Evolutionary conservation across 225 moss, liverwort and hornwort species (phyloP).

Genomic region (Antitrichia curtipendula): DNA sequence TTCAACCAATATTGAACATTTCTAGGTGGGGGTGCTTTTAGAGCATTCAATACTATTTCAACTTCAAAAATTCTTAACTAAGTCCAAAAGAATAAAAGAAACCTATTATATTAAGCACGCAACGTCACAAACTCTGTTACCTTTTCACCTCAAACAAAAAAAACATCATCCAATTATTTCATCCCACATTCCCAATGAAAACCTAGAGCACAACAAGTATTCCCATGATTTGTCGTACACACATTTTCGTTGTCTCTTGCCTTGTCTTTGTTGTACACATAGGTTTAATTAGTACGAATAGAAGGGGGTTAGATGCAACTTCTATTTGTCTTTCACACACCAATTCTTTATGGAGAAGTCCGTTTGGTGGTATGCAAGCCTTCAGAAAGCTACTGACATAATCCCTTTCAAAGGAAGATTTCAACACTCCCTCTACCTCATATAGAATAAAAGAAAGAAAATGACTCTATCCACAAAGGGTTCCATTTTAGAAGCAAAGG

Average conservation of each 20-base stretch:
- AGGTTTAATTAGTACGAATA: rapidly evolving
- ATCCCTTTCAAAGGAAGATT: not conserved
- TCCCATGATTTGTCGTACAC: rapidly evolving
- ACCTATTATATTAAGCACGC: not conserved
- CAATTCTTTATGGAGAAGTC: rapidly evolving
- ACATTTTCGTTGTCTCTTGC: rapidly evolving
- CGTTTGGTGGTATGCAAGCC: not conserved
- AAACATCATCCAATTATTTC: not conserved
- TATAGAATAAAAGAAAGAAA: not conserved
- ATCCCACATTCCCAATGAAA: not conserved
- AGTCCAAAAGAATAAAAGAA: not conserved
- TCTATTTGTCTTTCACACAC: not conserved
- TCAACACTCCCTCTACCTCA: too few species aligned
- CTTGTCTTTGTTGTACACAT: rapidly evolving
- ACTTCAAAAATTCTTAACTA: not conserved
- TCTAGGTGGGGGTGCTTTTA: not conserved
- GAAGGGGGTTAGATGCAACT: not conserved
- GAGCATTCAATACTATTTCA: not conserved
- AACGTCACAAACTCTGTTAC: rapidly evolving
- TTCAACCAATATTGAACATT: not conserved
- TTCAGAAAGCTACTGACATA: not conserved
- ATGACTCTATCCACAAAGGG: not conserved
- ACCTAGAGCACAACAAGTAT: not conserved
- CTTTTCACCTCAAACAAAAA: rapidly evolving
- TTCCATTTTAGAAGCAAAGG: not conserved